These are phyloP conservation scores for Ustilago lituana DNA, from an alignment of 1,284 basidiomycete species.

Conservation along the genomic window DNA sequence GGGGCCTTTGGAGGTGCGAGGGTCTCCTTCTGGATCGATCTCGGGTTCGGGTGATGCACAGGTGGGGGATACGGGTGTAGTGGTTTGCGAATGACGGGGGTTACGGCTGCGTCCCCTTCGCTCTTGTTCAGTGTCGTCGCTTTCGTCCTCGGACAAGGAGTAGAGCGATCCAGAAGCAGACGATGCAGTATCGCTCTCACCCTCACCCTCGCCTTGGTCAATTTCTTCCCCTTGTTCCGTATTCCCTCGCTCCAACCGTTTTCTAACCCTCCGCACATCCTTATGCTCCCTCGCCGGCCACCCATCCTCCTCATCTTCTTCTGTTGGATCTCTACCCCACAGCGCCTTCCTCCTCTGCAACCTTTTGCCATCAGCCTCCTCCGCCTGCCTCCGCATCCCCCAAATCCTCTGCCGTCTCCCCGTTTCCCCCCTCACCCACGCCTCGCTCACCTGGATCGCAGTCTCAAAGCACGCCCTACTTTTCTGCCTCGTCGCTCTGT, in stretches of 20 bases:
- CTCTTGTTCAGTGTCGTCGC: not conserved
- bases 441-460: constrained; percentile 5
- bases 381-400: constrained; percentile 11
- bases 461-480: constrained; percentile 25
- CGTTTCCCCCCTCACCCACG: constrained; percentile 7
- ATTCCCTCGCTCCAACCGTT: constrained; percentile 1
- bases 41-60: not conserved
- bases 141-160: not conserved
- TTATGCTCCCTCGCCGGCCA: constrained; percentile 13
- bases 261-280: not conserved
- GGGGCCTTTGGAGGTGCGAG: constrained; percentile 4
- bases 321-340: constrained; percentile 17
- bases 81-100: not conserved
- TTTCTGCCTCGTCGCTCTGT: constrained; percentile 20
- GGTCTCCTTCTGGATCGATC: not conserved
- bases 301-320: not conserved
- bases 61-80: not conserved
- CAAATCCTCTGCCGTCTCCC: constrained; percentile 23
- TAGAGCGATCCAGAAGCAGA: constrained; percentile 13
- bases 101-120: constrained; percentile 5
- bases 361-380: not conserved
- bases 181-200: not conserved
- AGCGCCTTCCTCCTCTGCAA: constrained; percentile 6
- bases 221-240: not conserved
- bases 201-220: not conserved